Base-by-base conservation (phyloP, 495 filamentous ascomycete species). In the Trichoderma reesei region DNA sequence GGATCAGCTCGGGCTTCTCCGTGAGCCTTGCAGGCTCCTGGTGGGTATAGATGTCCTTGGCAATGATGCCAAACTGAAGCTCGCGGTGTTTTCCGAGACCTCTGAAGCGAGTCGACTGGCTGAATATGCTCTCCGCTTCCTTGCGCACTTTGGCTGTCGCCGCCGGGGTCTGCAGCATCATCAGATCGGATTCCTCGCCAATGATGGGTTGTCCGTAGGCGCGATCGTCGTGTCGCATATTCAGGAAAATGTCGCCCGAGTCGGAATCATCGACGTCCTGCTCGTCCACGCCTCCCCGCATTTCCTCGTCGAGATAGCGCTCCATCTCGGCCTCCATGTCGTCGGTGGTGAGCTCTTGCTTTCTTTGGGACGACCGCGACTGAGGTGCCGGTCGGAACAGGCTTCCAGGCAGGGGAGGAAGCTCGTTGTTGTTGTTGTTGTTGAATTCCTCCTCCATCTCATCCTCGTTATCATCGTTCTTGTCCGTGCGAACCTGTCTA, bases 1-100 rank as follows among this genome's bases (percentile, higher is more conserved):
- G 71, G 41, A 87, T 79, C n/a, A 87, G 66, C 61, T 81, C 76
- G 59, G 82, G 79, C 26, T 76, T 66, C 69, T 86, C 84, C 26
- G 68, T 70, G 14, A 83, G 65, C 6, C 66, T 60, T 0, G 83
- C 81, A 9, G 74, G 72, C 36, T 72, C 76, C 65, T 76, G 72
- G 62, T 80, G 75, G 34, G 63, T 70, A 65, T 83, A 82, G 1
- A 80, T 64, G 46, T 80, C 78, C 68, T 80, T 84, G 34, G 79
- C 82, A 64, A 85, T 76, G 36, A 72, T 67, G 16, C 78, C 73
- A 62, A 79, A 81, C 60, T 72, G 74, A 41, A 78, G 75, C n/a
- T 76, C 71, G n/a, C 75, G 71, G 59, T 41, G 44, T 36, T 62
- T 68, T 63, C 68, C 67, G 9, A 64, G 56, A 37, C 63, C 66